These are phyloP conservation scores for Metschnikowia proteae DNA, from an alignment of 805 yeast species.

Conservation along the genomic window DNA sequence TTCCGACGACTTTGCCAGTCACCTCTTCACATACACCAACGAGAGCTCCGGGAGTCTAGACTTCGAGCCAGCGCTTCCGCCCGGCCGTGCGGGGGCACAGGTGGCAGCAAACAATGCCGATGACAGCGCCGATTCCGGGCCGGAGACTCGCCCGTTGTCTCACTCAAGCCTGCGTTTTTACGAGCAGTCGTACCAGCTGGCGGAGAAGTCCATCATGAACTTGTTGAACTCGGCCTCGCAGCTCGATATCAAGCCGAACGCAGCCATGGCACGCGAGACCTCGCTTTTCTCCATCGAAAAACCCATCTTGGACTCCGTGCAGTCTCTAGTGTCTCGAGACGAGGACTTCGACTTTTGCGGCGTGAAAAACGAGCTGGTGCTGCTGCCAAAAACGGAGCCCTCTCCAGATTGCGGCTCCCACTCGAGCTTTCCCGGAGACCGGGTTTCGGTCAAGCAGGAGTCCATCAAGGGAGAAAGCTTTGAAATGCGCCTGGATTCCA, in stretches of 20 bases:
- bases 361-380: background rate
- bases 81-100: background rate
- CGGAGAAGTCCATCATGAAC: constrained; percentile 41
- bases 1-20: constrained; percentile 34
- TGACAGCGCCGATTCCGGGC: background rate
- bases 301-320: constrained; percentile 1
- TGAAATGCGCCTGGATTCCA: background rate
- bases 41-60: background rate
- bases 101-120: background rate
- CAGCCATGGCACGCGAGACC: background rate
- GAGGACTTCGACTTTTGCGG: background rate
- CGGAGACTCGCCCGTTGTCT: background rate
- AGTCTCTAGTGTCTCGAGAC: background rate
- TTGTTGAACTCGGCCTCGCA: constrained; percentile 26
- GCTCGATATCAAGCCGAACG: constrained; percentile 2
- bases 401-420: background rate
- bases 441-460: background rate
- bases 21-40: constrained; percentile 14
- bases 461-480: background rate
- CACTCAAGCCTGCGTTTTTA: background rate
- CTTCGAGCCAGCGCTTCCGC: background rate
- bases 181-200: constrained; percentile 25
- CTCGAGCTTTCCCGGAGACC: background rate
- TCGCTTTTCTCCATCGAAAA: background rate
- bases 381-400: background rate